Evolutionary conservation across 495 filamentous ascomycete species (phyloP).

Genomic region (Neurospora pannonica): DNA sequence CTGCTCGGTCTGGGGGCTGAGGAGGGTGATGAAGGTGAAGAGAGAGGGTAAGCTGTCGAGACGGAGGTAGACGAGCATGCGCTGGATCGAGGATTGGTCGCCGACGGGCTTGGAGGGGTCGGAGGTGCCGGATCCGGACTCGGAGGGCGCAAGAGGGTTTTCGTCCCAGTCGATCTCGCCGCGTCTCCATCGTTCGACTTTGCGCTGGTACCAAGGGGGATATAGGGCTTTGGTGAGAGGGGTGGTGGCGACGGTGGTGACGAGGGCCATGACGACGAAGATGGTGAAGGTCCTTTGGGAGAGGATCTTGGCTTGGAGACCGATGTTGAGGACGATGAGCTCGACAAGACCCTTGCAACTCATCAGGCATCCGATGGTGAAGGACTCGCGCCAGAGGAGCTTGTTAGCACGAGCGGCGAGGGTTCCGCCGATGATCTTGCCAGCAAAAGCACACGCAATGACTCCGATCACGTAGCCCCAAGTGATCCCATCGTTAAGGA

Average conservation of each 20-base stretch:
- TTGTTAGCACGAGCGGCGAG: constrained; percentile 68
- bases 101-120: constrained; percentile 33
- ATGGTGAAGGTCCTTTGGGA: constrained; percentile 88
- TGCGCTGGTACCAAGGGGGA: constrained; percentile 83
- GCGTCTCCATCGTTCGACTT: constrained; percentile 78
- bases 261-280: constrained; percentile 94
- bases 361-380: constrained; percentile 89
- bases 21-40: constrained; percentile 72
- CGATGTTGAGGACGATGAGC: constrained; percentile 93
- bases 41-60: constrained; percentile 81
- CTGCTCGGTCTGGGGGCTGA: constrained; percentile 43
- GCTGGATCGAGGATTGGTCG: constrained; percentile 33
- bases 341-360: constrained; percentile 96
- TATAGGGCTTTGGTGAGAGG: constrained; percentile 72
- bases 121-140: constrained; percentile 29
- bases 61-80: constrained; percentile 55
- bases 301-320: constrained; percentile 82
- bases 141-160: constrained; percentile 38
- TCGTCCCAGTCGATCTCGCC: constrained; percentile 95
- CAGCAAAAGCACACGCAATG: constrained; percentile 71
- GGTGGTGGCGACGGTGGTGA: constrained; percentile 87
- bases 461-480: constrained; percentile 92
- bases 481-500: constrained; percentile 70
- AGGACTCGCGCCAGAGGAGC: constrained; percentile 85
- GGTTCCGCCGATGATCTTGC: constrained; percentile 80